These are phyloP conservation scores for Myxozyma nipponensis DNA, from an alignment of 805 yeast species.

Conservation along the genomic window DNA sequence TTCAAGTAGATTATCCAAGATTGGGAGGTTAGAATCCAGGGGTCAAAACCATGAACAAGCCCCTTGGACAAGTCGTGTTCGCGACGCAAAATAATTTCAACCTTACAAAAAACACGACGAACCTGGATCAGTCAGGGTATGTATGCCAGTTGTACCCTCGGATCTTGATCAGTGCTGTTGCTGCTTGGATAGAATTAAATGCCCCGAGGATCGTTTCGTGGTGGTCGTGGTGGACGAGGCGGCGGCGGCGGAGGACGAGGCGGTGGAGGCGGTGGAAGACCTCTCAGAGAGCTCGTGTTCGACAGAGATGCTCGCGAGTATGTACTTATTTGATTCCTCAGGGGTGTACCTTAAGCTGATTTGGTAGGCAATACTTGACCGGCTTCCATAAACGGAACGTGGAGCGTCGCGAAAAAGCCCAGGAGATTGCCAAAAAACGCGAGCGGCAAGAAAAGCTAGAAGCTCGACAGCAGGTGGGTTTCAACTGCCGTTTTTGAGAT, in stretches of 20 bases:
- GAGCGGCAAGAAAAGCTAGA: slow-evolving; percentile 68
- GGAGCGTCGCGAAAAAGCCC: slow-evolving; percentile 83
- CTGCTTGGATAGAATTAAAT: too few species aligned
- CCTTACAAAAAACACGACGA: too few species aligned
- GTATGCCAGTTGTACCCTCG: too few species aligned
- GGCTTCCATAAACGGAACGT: slow-evolving; percentile 94
- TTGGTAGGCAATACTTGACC: slow-evolving; percentile 64
- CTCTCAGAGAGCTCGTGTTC: slow-evolving; percentile 62
- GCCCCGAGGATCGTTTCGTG: not conserved
- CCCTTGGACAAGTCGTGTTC: too few species aligned
- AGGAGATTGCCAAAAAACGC: slow-evolving; percentile 68
- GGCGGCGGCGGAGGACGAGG: not conserved
- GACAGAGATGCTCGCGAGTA: slow-evolving; percentile 67
- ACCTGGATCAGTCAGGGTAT: too few species aligned
- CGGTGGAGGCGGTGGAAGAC: not conserved
- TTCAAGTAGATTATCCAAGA: too few species aligned
- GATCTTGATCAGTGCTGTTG: too few species aligned
- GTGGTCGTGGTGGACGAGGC: not conserved
- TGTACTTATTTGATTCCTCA: too few species aligned
- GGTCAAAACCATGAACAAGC: too few species aligned
- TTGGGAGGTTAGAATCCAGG: too few species aligned
- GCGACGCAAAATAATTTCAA: too few species aligned
- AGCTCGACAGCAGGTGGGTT: slow-evolving; percentile 55
- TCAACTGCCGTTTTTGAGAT: not conserved
- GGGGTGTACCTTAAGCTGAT: too few species aligned